Base-by-base conservation (phyloP, 176 grass and related monocot genomes). In the Olyra latifolia region DNA sequence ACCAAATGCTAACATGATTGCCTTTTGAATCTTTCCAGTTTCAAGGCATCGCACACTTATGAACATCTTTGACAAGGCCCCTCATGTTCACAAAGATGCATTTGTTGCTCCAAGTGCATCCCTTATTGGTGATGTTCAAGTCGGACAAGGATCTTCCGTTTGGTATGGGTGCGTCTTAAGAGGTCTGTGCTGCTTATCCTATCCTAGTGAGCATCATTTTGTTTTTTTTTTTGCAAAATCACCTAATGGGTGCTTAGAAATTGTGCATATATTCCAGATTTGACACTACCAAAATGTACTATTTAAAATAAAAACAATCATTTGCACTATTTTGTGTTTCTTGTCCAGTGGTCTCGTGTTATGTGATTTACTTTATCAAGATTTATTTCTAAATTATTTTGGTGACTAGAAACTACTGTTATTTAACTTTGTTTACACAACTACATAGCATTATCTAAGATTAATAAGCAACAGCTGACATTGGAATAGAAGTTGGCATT, bases 101-200 rank as follows among this genome's bases (percentile, higher is more conserved):
- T 98, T 98, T 94, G 95, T 98, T 76, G 90, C 95, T 76, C 95
- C 95, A 78, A 98, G 95, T 85, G 90, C 95, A 85, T 94, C 95
- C 62, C 87, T 98, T 76, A 93, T 90, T 62, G 95, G 95, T 77
- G 92, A 98, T 80, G 72, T 98, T 62, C 85, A 93, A 88, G 87
- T 98, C 55, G 95, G 95, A 19, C 83, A 65, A 81, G 88, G 89
- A 61, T 90, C 95, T 84, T 98, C 95, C n/a, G 92, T 98, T 92
- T 98, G 95, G 92, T 98, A 98, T 42, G 95, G 95, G 25, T 98
- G 92, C 0, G 88, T 98, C 58, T 79, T 98, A 76, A 83, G 92
- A 98, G 95, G 95, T 98, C 83, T 74, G 68, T 78, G 65, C 32
- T 86, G 62, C 29, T 2, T 46, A 53, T 64, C 58, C 56, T 50